Evolutionary conservation across 345 rosid genomes (phyloP).

Genomic region (Alliaria petiolata): DNA sequence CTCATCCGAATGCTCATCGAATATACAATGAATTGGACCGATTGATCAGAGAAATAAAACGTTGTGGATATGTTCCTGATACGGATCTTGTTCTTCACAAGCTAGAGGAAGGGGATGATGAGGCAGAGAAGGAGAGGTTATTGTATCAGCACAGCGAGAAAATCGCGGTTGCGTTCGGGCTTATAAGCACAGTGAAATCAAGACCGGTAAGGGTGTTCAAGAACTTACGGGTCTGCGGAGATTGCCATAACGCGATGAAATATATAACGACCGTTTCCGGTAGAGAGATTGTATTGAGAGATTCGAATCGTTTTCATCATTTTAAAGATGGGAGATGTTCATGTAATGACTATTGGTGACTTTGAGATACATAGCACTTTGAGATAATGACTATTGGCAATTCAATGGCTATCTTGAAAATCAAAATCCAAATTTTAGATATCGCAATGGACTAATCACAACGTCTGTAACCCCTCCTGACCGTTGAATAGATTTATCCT

Average conservation of each 20-base stretch:
- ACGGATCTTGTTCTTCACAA: slow-evolving; percentile 73
- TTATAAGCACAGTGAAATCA: slow-evolving; percentile 45
- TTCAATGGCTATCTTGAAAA: neutral
- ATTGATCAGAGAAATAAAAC: slow-evolving; percentile 43
- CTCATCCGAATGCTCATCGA: slow-evolving; percentile 43
- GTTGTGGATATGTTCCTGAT: slow-evolving; percentile 59
- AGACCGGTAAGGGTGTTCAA: slow-evolving; percentile 66
- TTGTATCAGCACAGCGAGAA: slow-evolving; percentile 77
- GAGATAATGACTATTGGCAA: too few species aligned
- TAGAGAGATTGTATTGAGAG: slow-evolving; percentile 71
- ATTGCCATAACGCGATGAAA: slow-evolving; percentile 71
- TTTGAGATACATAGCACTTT: neutral
- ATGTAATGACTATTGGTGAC: slow-evolving; percentile 76
- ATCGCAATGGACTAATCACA: neutral
- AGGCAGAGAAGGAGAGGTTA: slow-evolving; percentile 57
- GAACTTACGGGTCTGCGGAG: slow-evolving; percentile 67
- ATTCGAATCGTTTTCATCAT: slow-evolving; percentile 76
- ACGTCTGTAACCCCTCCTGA: neutral
- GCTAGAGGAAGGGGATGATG: slow-evolving; percentile 43
- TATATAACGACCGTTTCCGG: slow-evolving; percentile 44
- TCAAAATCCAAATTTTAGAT: neutral
- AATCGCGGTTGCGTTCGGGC: slow-evolving; percentile 69
- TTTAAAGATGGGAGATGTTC: slow-evolving; percentile 71
- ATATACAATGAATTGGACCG: slow-evolving; percentile 50
- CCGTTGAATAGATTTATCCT: neutral